Conservation (phyloP, 495 filamentous ascomycete species). For the Bacidia gigantensis region DNA sequence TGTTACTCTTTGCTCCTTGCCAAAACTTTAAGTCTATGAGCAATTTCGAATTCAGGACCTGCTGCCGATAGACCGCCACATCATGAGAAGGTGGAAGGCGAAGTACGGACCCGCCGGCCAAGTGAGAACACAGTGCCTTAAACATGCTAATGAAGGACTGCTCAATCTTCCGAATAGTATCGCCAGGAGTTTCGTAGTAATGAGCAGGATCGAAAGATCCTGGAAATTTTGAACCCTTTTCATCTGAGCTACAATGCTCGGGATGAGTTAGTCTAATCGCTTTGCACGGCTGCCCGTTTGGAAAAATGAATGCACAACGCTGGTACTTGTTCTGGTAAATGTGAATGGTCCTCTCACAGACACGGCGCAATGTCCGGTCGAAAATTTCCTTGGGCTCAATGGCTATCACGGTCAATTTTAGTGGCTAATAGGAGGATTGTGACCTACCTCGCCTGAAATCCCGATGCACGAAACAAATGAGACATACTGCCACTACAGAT, state of each 20-base stretch:
- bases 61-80: background rate
- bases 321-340: background rate
- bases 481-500: background rate
- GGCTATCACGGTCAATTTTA: background rate
- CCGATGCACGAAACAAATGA: background rate
- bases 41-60: background rate
- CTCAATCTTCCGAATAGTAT: background rate
- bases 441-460: background rate
- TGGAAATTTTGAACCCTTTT: background rate
- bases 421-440: background rate
- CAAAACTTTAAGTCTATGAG: background rate
- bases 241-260: background rate
- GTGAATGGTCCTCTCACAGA: background rate
- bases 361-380: background rate
- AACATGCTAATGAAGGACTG: background rate
- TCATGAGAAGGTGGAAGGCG: background rate
- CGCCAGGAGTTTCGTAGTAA: background rate
- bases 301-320: background rate
- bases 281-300: background rate
- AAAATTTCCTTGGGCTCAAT: background rate
- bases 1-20: slow-evolving; percentile 1
- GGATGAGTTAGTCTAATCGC: background rate
- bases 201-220: background rate
- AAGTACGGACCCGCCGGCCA: background rate
- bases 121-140: background rate